Evolutionary conservation across 192 early-diverging fungal genomes (phyloP).

Genomic region (Lobosporangium transversale): DNA sequence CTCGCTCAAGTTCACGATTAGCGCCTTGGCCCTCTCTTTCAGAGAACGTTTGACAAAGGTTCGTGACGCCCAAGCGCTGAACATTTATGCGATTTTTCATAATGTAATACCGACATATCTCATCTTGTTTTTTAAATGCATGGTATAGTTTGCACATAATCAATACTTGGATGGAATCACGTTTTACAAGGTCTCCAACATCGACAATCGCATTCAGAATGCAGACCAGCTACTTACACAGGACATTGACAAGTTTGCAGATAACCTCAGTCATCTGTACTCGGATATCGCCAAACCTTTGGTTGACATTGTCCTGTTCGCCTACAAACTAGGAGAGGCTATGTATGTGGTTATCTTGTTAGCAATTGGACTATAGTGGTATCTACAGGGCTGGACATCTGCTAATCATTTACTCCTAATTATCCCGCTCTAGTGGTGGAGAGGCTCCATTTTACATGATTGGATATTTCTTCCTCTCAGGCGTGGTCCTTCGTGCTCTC

Average conservation of each 20-base stretch:
- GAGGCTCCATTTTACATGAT: slow-evolving; percentile 70
- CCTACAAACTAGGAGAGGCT: slow-evolving; percentile 74
- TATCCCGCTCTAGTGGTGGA: slow-evolving; percentile 45
- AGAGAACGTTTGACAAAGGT: slow-evolving; percentile 66
- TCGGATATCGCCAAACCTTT: slow-evolving; percentile 82
- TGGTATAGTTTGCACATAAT: slow-evolving; percentile 64
- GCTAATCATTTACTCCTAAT: background rate
- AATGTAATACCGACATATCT: too few species aligned
- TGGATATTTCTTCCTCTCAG: slow-evolving; percentile 68
- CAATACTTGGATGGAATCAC: slow-evolving; percentile 79
- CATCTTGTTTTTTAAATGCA: background rate
- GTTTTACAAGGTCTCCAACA: slow-evolving; percentile 85
- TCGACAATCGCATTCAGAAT: slow-evolving; percentile 81
- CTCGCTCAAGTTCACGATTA: slow-evolving; percentile 68
- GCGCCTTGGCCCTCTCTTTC: slow-evolving; percentile 66
- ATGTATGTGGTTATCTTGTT: slow-evolving; percentile 64
- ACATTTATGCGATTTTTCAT: background rate
- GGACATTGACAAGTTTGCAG: slow-evolving; percentile 79
- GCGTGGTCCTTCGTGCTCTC: slow-evolving; percentile 70
- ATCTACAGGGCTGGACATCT: background rate
- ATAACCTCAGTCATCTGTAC: slow-evolving; percentile 74
- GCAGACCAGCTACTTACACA: slow-evolving; percentile 76
- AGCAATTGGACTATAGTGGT: background rate
- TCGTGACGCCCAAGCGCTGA: background rate
- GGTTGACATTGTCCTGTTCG: slow-evolving; percentile 79